Evolutionary conservation across 2,329 filamentous ascomycete species (phyloP).

Genomic region (Colletotrichum liriopes): DNA sequence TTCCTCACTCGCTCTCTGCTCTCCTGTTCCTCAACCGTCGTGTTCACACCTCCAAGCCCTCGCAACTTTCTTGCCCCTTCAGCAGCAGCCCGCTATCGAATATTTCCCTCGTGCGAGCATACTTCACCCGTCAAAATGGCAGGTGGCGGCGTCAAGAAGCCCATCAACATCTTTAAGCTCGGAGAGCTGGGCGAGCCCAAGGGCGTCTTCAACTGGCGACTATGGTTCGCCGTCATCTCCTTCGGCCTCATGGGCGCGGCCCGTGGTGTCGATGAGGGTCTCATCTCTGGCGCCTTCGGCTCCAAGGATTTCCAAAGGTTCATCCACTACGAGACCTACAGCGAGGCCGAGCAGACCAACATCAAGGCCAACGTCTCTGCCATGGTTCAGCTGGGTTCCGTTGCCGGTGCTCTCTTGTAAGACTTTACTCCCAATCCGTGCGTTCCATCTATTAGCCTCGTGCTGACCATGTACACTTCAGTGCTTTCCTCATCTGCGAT

Average conservation of each 20-base stretch:
- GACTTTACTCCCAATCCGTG: conserved; percentile 29
- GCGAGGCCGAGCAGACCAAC: conserved; percentile 70
- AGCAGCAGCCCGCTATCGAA: conserved; percentile 7
- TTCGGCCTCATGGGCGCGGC: conserved; percentile 85
- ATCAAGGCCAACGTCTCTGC: conserved; percentile 83
- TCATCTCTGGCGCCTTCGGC: conserved; percentile 81
- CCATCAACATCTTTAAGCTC: conserved; percentile 75
- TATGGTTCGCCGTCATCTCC: conserved; percentile 83
- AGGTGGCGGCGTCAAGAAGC: conserved; percentile 66
- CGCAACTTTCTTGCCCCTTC: neutral
- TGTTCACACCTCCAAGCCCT: conserved; percentile 31
- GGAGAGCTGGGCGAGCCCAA: conserved; percentile 76
- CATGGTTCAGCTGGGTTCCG: conserved; percentile 86
- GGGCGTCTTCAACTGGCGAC: conserved; percentile 82
- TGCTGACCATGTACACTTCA: conserved; percentile 47
- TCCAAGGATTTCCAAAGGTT: conserved; percentile 74
- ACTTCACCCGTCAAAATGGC: conserved; percentile 30
- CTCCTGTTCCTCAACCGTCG: conserved; percentile 20
- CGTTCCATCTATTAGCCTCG: neutral
- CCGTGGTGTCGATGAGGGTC: conserved; percentile 84
- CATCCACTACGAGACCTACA: conserved; percentile 72
- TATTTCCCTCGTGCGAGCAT: conserved; percentile 18
- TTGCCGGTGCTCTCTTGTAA: conserved; percentile 76
- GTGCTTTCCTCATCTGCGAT: conserved; percentile 73
- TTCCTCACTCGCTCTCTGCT: neutral